Evolutionary conservation across 768 basidiomycete species (phyloP).

Genomic region (Naganishia onofrii): DNA sequence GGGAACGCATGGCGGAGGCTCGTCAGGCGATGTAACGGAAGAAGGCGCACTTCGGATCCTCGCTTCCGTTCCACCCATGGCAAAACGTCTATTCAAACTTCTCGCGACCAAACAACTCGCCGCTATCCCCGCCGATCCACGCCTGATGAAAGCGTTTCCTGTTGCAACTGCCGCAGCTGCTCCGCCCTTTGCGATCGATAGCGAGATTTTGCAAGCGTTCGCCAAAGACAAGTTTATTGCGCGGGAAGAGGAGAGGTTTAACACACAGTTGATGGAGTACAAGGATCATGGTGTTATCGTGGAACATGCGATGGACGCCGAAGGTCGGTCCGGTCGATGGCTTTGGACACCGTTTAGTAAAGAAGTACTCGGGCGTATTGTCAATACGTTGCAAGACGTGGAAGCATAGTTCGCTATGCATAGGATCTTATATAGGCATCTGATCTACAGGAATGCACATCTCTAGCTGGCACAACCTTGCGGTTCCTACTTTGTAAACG

Average conservation of each 20-base stretch:
- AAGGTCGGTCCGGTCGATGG: conserved; percentile 59
- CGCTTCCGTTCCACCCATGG: conserved; percentile 79
- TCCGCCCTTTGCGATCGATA: conserved; percentile 61
- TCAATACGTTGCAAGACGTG: conserved; percentile 45
- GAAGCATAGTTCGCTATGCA: conserved; percentile 32
- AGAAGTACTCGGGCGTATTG: conserved; percentile 60
- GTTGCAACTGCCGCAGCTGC: conserved; percentile 63
- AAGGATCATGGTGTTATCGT: conserved; percentile 85
- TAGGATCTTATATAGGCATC: not conserved
- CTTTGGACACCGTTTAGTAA: conserved; percentile 85
- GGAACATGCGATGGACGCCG: conserved; percentile 53
- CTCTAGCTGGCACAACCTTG: no score
- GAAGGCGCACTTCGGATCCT: conserved; percentile 77
- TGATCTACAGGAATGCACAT: conserved; percentile 30
- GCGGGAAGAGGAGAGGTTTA: conserved; percentile 77
- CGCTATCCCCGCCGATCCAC: conserved; percentile 54
- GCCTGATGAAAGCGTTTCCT: conserved; percentile 50
- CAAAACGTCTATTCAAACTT: conserved; percentile 73
- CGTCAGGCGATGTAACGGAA: conserved; percentile 57
- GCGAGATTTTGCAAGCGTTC: conserved; percentile 52
- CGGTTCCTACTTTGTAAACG: conserved; percentile 11
- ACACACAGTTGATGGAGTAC: conserved; percentile 81
- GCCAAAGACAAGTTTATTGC: conserved; percentile 84
- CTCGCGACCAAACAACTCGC: conserved; percentile 70
- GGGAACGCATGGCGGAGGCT: conserved; percentile 43